These are phyloP conservation scores for Rhynchospora breviuscula DNA, from an alignment of 176 grass and related monocot genomes.

Conservation along the genomic window DNA sequence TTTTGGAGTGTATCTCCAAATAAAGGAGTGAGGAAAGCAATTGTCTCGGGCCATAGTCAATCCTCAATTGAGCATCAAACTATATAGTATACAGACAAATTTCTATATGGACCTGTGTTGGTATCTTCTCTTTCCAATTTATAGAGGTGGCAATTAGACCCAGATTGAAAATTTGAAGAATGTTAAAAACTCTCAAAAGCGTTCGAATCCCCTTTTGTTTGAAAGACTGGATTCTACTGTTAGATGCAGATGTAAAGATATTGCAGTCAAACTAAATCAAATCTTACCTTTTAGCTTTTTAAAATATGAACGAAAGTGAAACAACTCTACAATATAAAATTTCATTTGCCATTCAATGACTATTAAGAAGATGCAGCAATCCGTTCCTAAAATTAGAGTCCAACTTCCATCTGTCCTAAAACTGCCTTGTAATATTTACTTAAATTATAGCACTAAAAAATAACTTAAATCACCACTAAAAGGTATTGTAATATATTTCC, in stretches of 20 bases:
- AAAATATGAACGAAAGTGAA: neutral
- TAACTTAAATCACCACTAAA: neutral
- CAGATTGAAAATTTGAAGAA: too few relatives aligned
- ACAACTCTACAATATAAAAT: neutral
- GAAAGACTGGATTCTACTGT: constrained; percentile 8
- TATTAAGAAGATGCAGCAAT: neutral
- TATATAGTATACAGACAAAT: neutral
- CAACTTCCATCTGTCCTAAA: neutral
- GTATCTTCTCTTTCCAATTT: neutral
- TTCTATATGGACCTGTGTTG: neutral
- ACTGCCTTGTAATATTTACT: neutral
- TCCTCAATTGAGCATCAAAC: neutral
- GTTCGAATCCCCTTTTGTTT: neutral
- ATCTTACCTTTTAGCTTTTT: neutral
- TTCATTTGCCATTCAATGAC: neutral
- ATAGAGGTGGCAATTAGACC: neutral
- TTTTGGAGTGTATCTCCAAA: too few relatives aligned
- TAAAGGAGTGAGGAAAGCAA: too few relatives aligned
- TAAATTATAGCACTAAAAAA: too few relatives aligned
- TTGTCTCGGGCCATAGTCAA: neutral
- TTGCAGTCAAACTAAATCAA: neutral
- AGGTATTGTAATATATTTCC: neutral
- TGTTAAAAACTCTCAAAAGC: neutral
- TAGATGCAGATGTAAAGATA: neutral
- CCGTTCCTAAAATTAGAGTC: neutral